Percentiles rank a stretch among this genome's conserved stretches.
phyloP scores from a whole-genome alignment of 2,329 filamentous ascomycete species.

The Ploettnerulaceae sp. region DNA sequence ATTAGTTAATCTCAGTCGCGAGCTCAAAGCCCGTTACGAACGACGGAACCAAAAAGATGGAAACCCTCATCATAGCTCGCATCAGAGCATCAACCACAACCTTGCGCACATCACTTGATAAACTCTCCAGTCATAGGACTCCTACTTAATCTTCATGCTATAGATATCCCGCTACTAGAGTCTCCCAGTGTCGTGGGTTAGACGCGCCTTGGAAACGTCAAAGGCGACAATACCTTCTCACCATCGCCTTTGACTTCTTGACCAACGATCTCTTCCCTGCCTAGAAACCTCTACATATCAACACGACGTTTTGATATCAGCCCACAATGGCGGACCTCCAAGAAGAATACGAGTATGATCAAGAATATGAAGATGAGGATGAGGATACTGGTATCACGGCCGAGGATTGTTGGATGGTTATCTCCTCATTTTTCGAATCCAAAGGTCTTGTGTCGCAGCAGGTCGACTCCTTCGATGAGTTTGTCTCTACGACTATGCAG shows the following conservation, averaged over 20 bases:
- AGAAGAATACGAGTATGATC: conserved; percentile 60
- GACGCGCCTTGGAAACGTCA: conserved; percentile 11
- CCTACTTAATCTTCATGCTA: conserved; percentile 8
- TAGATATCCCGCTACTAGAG: not conserved
- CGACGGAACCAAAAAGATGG: too few relatives aligned
- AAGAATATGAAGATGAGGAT: conserved; percentile 50
- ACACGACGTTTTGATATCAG: not conserved
- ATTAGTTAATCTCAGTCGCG: too few relatives aligned
- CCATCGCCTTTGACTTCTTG: conserved; percentile 9
- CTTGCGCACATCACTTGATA: too few relatives aligned
- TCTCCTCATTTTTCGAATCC: conserved; percentile 91
- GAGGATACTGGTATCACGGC: conserved; percentile 75
- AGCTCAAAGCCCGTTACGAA: too few relatives aligned
- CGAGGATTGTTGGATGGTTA: conserved; percentile 98
- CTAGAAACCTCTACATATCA: not conserved
- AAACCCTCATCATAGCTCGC: too few relatives aligned
- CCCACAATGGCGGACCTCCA: conserved; percentile 31
- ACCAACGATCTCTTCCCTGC: not conserved
- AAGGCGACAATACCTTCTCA: conserved; percentile 16
- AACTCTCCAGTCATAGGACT: not conserved
- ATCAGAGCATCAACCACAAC: too few relatives aligned
- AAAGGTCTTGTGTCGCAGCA: conserved; percentile 97
- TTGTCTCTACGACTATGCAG: conserved; percentile 89
- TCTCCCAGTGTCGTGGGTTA: not conserved
- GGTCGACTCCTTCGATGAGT: conserved; percentile 97